Evolutionary conservation across 169 alveolate genomes (phyloP).

Genomic region (Plasmodium inui): DNA sequence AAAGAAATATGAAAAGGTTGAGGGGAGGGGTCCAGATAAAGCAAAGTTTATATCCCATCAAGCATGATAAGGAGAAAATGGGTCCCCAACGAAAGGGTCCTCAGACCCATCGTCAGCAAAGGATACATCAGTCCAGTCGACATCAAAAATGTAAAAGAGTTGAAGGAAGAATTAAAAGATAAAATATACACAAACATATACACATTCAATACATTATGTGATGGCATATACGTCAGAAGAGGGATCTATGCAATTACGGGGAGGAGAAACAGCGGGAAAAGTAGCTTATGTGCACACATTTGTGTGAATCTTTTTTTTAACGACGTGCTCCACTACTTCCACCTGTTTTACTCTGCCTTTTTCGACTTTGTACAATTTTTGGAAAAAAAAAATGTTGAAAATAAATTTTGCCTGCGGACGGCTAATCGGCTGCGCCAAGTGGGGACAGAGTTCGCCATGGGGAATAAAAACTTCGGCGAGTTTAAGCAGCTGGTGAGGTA

Average conservation of each 20-base stretch:
- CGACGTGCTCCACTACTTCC: conserved; percentile 61
- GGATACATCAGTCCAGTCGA: background rate
- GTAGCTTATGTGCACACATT: conserved; percentile 61
- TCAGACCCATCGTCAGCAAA: conserved; percentile 27
- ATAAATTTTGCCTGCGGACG: background rate
- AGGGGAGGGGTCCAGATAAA: background rate
- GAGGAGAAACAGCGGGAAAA: conserved; percentile 44
- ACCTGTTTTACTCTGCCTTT: conserved; percentile 58
- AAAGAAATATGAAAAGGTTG: background rate
- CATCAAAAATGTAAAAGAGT: conserved; percentile 41
- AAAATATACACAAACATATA: conserved; percentile 73
- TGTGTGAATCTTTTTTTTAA: conserved; percentile 73
- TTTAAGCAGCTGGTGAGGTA: conserved; percentile 19
- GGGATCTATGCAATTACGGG: conserved; percentile 66
- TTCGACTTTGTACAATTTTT: conserved; percentile 55
- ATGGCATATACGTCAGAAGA: conserved; percentile 52
- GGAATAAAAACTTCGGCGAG: conserved; percentile 3
- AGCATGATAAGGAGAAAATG: conserved; percentile 13
- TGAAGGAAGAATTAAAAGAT: conserved; percentile 33
- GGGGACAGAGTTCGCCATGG: background rate
- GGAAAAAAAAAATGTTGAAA: conserved; percentile 49
- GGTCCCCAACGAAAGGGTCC: conserved; percentile 5
- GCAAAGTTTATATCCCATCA: background rate
- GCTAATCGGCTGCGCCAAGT: background rate
- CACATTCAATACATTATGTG: conserved; percentile 24